Evolutionary conservation across 2,329 filamentous ascomycete species (phyloP).

Genomic region (Colletotrichum neosansevieriae): DNA sequence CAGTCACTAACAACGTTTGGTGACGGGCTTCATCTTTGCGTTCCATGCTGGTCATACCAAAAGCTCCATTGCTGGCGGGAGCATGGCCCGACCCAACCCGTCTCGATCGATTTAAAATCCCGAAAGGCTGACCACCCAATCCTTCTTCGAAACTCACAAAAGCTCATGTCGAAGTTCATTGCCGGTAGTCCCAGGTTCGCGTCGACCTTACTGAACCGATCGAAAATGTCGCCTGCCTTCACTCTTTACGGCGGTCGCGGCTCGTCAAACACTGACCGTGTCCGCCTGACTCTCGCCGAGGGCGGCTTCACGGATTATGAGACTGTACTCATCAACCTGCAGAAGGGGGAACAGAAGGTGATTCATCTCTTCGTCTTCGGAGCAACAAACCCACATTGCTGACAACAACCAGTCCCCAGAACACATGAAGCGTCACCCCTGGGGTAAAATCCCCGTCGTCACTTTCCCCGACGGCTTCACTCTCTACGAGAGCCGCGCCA

Average conservation of each 20-base stretch:
- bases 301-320: constrained; percentile 58
- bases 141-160: not conserved
- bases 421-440: constrained; percentile 54
- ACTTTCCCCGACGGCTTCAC: constrained; percentile 55
- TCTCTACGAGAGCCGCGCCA: constrained; percentile 60
- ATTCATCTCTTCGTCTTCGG: constrained; percentile 36
- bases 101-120: not conserved
- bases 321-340: constrained; percentile 52
- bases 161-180: constrained; percentile 47
- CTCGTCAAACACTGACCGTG: constrained; percentile 57
- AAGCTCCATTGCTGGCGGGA: too few relatives aligned
- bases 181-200: constrained; percentile 42
- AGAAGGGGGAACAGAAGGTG: constrained; percentile 57
- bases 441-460: constrained; percentile 56
- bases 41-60: not conserved
- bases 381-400: constrained; percentile 38
- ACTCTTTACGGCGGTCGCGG: constrained; percentile 55
- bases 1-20: not conserved
- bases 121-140: not conserved
- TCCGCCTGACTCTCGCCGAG: constrained; percentile 57
- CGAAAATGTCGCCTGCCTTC: constrained; percentile 55
- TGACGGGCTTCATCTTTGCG: too few relatives aligned
- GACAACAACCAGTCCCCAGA: constrained; percentile 50
- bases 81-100: not conserved
- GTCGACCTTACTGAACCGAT: constrained; percentile 46